phyloP scores from a whole-genome alignment of 352 stramenopile species.

The Pythium volutum region DNA sequence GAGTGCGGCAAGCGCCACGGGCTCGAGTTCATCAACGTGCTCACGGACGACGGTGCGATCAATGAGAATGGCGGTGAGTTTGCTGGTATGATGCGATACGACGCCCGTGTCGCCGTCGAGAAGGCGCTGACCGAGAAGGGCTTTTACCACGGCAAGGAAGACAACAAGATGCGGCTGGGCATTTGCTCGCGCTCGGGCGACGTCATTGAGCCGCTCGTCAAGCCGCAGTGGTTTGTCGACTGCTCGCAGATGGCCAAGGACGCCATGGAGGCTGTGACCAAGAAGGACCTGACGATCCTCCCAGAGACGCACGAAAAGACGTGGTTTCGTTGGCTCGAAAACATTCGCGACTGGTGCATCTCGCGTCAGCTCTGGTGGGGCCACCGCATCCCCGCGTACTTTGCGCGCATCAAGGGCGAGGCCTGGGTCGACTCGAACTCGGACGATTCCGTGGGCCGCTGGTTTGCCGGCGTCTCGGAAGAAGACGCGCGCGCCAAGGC shows the following conservation, averaged over 20 bases:
- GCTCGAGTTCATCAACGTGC: constrained; percentile 97
- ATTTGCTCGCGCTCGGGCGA: constrained; percentile 98
- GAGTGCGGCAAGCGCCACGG: constrained; percentile 95
- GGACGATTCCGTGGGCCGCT: constrained; percentile 52
- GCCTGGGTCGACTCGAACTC: constrained; percentile 70
- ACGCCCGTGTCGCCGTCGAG: constrained; percentile 82
- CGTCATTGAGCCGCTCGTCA: constrained; percentile 99
- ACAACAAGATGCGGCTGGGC: constrained; percentile 98
- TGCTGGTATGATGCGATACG: constrained; percentile 86
- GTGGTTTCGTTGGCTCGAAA: constrained; percentile 97
- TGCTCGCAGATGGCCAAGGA: constrained; percentile 86
- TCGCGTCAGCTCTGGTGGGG: constrained; percentile 99
- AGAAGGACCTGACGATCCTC: constrained; percentile 80
- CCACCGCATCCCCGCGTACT: constrained; percentile 99
- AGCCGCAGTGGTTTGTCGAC: constrained; percentile 98
- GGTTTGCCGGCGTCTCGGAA: constrained; percentile 75
- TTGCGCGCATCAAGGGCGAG: constrained; percentile 88
- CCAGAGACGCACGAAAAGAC: constrained; percentile 92
- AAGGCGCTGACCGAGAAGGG: constrained; percentile 93
- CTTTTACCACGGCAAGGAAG: constrained; percentile 95
- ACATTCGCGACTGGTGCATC: constrained; percentile 99
- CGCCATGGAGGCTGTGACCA: constrained; percentile 76
- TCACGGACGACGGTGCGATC: constrained; percentile 96
- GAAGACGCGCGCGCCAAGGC: constrained; percentile 91
- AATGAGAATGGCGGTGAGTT: constrained; percentile 92